Evolutionary conservation across 352 stramenopile genomes (phyloP).

Genomic region (Plasmopara muralis): DNA sequence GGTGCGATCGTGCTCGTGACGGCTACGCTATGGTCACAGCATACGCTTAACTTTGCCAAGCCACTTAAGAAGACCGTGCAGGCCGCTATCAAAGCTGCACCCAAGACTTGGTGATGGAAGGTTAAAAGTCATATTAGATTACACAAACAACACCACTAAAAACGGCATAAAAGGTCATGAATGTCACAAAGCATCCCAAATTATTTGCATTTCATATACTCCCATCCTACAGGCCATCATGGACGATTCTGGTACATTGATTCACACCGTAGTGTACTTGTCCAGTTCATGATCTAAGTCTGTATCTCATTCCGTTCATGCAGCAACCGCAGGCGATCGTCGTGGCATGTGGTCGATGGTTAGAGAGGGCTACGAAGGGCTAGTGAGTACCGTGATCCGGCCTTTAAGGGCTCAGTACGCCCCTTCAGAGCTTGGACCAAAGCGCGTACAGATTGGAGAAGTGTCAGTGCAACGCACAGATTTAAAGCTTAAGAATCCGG

Average conservation of each 20-base stretch:
- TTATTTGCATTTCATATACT: no score
- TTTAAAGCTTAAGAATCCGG: constrained; percentile 67
- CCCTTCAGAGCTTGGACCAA: constrained; percentile 56
- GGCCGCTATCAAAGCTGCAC: constrained; percentile 30
- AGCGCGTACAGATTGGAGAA: constrained; percentile 43
- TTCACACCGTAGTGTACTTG: no score
- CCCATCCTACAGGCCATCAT: constrained; percentile 12
- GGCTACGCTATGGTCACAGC: constrained; percentile 87
- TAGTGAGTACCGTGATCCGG: constrained; percentile 77
- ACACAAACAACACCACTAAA: no score
- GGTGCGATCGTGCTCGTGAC: constrained; percentile 93
- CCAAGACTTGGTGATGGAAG: constrained; percentile 21
- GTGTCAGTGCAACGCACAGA: constrained; percentile 62
- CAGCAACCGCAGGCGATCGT: constrained; percentile 38
- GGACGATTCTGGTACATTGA: constrained; percentile 33
- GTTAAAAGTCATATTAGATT: not conserved
- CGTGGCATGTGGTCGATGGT: constrained; percentile 78
- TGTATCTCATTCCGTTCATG: constrained; percentile 5
- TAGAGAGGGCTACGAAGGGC: constrained; percentile 76
- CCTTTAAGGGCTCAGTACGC: constrained; percentile 60
- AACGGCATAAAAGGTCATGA: no score
- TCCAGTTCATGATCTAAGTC: constrained; percentile 8
- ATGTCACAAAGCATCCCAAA: no score
- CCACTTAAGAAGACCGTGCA: constrained; percentile 39
- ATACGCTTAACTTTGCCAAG: constrained; percentile 86